Evolutionary conservation across 2,329 filamentous ascomycete species (phyloP), one percentile per base, ranked within the genome.

Genomic region (Penicillium brasilianum): DNA sequence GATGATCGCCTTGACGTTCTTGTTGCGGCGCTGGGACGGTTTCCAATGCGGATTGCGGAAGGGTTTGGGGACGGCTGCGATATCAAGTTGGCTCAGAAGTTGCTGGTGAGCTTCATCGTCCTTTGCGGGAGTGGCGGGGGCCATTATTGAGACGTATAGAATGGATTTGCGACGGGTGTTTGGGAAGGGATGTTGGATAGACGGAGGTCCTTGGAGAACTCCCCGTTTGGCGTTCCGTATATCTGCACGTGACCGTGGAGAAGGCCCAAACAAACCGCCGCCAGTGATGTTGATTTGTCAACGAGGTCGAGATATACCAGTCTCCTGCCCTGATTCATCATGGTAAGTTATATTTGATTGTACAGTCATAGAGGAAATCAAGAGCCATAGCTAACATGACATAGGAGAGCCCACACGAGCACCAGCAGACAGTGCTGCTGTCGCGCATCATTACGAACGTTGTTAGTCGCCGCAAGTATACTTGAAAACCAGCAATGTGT

Each of bases 401-500:
- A 34, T 46, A 88, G 94, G 95, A 99, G 78, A 97, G 92, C 72
- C 95, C 95, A 41, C 95, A 99, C 75, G 95, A 98, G 77, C 93
- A 98, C 71, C 95, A 98, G 83, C 94, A 99, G 83, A 96, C 90
- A 73, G 84, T 97, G 56, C 85, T 99, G 71, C 86, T 98, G 49
- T 95, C 92, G 22, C 92, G 95, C 64, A 97, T 99, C 80, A 96
- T 97, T 80, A 95, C 90, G 74, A 99, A 99, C 74, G 93, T 98
- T 73, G 94, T 98, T 85, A 75, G 91, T 83, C 52, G 55, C 11
- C 30, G 14, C 53, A 3, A 14, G 10, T 32, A 44, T 22, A 50
- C 20, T 25, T n/a, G 14, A 18, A 20, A 1, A 34, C 10, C 8
- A 57, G 66, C 49, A 71, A 2, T 6, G 10, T 6, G 10, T 34